Evolutionary conservation across 805 yeast genomes (phyloP), one percentile per base, ranked within the genome.

Genomic region (Nakazawaea siamensis): DNA sequence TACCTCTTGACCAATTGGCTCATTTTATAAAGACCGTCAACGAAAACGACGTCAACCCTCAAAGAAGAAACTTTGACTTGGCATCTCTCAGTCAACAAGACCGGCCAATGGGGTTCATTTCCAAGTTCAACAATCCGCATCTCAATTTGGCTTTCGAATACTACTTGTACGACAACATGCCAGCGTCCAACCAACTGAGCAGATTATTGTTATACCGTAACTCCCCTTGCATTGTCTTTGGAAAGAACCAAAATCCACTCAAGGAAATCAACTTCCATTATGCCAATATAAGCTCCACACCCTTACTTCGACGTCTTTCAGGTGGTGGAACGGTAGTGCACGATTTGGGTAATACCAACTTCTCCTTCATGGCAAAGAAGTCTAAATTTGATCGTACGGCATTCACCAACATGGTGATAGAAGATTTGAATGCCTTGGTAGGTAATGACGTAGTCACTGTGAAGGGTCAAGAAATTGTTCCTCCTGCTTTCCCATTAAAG

Each of bases 261-360:
- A 73, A 76, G 39, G 99, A 92, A 52, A 68, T 77, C 26, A 82
- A 84, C 47, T 38, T 92, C 2, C 66, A 73, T 0, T 49, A 73
- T 11, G 58, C 83, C 4, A 58, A 66, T 4, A 44, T 61, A 1
- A 53, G 70, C 3, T 60, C 61, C 3, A 66, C 84, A 18, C 90
- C 94, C 0, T 50, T 88, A 6, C 51, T 92, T 5, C 64, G 99
- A 45, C 64, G 99, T 37, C 62, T 70, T 31, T 79, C 92, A 7
- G 99, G 99, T 0, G 99, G 99, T 2, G 99, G 99, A 0, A 76
- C 97, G 0, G 99, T 92, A 1, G 95, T 87, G 9, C 99, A 92
- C 53, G 98, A 90, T 55, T 44, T 66, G 4, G 95, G 97, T 0
- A 92, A 92, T 48, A 76, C 80, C 14, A 92, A 92, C 51, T 92